Evolutionary conservation across 768 basidiomycete genomes (phyloP).

Genomic region (Pleurotus platypus): DNA sequence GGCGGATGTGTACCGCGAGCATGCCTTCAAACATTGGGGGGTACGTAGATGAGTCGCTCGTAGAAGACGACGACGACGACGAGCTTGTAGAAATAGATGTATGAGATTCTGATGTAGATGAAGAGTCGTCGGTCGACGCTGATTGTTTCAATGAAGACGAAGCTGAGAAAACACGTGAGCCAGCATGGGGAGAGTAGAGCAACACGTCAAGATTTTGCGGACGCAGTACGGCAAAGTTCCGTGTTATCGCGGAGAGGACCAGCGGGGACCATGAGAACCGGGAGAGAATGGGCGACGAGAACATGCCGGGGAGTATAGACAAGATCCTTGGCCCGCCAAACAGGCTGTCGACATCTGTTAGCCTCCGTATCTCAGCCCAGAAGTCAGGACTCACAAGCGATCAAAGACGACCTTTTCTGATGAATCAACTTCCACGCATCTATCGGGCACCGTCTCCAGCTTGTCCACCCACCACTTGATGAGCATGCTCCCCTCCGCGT

Average conservation of each 20-base stretch:
- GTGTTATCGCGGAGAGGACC: constrained; percentile 44
- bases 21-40: constrained; percentile 31
- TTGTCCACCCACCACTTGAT: constrained; percentile 47
- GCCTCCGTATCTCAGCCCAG: neutral
- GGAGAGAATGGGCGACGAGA: constrained; percentile 43
- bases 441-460: constrained; percentile 29
- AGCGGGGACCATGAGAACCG: constrained; percentile 54
- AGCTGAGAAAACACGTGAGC: neutral
- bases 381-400: constrained; percentile 33
- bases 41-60: constrained; percentile 12
- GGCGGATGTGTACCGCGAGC: constrained; percentile 51
- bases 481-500: constrained; percentile 36
- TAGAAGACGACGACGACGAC: neutral
- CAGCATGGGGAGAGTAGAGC: constrained; percentile 7
- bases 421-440: constrained; percentile 44
- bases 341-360: constrained; percentile 26
- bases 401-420: constrained; percentile 42
- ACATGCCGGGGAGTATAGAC: constrained; percentile 38
- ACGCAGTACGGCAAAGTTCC: constrained; percentile 42
- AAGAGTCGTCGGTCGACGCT: constrained; percentile 13
- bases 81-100: constrained; percentile 12
- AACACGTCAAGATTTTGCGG: constrained; percentile 18
- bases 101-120: neutral
- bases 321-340: constrained; percentile 40
- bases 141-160: neutral